Evolutionary conservation across 2,329 filamentous ascomycete species (phyloP).

Genomic region (Sclerotinia nivalis): DNA sequence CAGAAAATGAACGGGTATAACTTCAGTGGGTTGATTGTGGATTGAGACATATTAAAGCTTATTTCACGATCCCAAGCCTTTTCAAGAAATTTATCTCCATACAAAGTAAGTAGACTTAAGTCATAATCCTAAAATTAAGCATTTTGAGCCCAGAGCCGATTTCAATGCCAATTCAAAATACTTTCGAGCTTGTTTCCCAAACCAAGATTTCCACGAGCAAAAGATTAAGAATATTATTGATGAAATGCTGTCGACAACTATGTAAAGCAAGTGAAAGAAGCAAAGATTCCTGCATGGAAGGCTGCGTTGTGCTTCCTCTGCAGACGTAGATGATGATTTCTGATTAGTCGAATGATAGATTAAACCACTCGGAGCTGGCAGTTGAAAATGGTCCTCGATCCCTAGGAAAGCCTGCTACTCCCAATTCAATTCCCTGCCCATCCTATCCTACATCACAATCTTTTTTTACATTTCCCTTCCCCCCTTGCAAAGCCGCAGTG

Average conservation of each 20-base stretch:
- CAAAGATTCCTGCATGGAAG: conserved; percentile 35
- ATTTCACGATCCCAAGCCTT: conserved; percentile 13
- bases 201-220: not conserved
- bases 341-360: conserved; percentile 24
- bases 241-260: not conserved
- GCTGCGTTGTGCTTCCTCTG: conserved; percentile 39
- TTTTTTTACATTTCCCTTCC: conserved; percentile 4
- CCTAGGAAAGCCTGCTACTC: conserved; percentile 20
- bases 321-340: conserved; percentile 20
- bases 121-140: conserved; percentile 3
- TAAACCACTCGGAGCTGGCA: conserved; percentile 23
- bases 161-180: not conserved
- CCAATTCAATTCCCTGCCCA: conserved; percentile 11
- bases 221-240: not conserved
- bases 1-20: not conserved
- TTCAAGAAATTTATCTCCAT: not conserved
- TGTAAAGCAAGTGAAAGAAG: conserved; percentile 11
- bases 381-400: conserved; percentile 28
- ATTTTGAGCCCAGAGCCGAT: not conserved
- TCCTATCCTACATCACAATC: conserved; percentile 20
- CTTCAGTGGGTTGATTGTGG: conserved; percentile 12
- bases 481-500: conserved; percentile 32
- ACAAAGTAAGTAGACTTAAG: not conserved
- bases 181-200: not conserved
- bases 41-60: conserved; percentile 20